Conservation (phyloP, 352 stramenopile species). For the Aphanomyces cochlioides region DNA sequence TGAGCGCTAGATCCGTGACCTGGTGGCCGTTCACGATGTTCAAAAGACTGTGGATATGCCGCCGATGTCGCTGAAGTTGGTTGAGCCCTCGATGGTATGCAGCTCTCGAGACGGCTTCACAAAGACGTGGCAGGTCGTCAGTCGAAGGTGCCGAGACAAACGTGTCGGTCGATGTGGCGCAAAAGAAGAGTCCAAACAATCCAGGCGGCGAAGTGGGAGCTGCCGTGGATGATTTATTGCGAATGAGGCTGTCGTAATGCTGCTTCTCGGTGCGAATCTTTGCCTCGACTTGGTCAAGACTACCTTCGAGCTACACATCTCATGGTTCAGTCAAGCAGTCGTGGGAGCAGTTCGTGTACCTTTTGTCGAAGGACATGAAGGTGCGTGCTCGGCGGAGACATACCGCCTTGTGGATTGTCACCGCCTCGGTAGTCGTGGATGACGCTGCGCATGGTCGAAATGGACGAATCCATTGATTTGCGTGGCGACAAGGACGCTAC, state of each 20-base stretch:
- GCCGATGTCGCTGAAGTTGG: slow-evolving; percentile 72
- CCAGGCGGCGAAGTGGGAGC: background rate
- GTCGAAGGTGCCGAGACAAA: background rate
- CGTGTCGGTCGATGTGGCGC: background rate
- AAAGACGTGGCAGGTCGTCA: slow-evolving; percentile 57
- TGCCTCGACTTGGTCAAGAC: slow-evolving; percentile 19
- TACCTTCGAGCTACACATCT: slow-evolving; percentile 20
- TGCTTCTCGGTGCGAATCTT: slow-evolving; percentile 22
- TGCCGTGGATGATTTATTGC: background rate
- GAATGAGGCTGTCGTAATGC: slow-evolving; percentile 28
- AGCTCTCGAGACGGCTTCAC: slow-evolving; percentile 50
- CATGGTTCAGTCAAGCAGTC: background rate
- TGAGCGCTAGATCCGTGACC: slow-evolving; percentile 73
- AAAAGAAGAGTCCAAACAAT: slow-evolving; percentile 13
- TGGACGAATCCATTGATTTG: no score
- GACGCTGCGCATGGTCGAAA: background rate
- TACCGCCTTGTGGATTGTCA: slow-evolving; percentile 9
- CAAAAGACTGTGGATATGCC: slow-evolving; percentile 68
- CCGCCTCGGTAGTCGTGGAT: slow-evolving; percentile 6
- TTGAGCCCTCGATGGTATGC: slow-evolving; percentile 70
- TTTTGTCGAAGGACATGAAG: slow-evolving; percentile 6
- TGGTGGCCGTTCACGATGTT: slow-evolving; percentile 70
- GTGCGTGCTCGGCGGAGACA: slow-evolving; percentile 8
- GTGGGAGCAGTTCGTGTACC: background rate
- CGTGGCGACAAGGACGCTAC: no score